A percentile compares a stretch with the other conserved stretches of the same genome.
phyloP scores from a whole-genome alignment of 1,139 yeast species.

The Zygoascus sp. region DNA sequence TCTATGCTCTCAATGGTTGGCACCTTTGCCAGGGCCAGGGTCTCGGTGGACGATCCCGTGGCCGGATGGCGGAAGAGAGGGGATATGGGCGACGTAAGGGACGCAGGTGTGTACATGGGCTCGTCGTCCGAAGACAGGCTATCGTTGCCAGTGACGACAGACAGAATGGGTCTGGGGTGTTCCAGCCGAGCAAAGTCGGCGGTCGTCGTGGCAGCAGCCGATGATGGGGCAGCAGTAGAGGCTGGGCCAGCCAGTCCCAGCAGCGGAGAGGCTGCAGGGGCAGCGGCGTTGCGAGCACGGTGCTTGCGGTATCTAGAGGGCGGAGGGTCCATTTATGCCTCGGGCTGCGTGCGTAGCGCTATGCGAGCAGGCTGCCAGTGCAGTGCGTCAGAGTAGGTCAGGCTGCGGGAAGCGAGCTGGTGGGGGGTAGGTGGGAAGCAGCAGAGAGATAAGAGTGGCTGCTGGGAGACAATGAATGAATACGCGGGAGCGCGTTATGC shows the following conservation, averaged over 20 bases:
- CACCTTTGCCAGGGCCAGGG: not conserved
- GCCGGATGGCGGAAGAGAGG: not conserved
- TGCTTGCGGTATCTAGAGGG: constrained; percentile 2
- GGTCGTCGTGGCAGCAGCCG: not conserved
- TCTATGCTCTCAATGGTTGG: not conserved
- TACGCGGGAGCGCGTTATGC: not conserved
- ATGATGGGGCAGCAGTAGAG: too few relatives aligned
- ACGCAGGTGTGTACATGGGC: not conserved
- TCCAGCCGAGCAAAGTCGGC: not conserved
- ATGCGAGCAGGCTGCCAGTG: not conserved
- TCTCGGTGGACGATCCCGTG: not conserved
- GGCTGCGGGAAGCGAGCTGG: too few relatives aligned
- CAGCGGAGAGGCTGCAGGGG: too few relatives aligned
- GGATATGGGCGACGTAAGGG: constrained; percentile 3
- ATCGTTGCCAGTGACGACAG: constrained; percentile 7
- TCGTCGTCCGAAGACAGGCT: constrained; percentile 8
- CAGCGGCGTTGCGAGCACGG: not conserved
- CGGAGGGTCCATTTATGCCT: constrained; percentile 1
- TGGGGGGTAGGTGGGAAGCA: too few relatives aligned
- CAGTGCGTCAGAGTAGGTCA: too few relatives aligned
- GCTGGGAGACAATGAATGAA: not conserved
- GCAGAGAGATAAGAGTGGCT: not conserved
- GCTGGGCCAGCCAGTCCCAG: too few relatives aligned
- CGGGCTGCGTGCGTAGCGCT: too few relatives aligned
- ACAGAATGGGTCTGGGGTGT: constrained; percentile 3